Base-by-base conservation (phyloP, 495 filamentous ascomycete species). In the Tetracladium setigerum region DNA sequence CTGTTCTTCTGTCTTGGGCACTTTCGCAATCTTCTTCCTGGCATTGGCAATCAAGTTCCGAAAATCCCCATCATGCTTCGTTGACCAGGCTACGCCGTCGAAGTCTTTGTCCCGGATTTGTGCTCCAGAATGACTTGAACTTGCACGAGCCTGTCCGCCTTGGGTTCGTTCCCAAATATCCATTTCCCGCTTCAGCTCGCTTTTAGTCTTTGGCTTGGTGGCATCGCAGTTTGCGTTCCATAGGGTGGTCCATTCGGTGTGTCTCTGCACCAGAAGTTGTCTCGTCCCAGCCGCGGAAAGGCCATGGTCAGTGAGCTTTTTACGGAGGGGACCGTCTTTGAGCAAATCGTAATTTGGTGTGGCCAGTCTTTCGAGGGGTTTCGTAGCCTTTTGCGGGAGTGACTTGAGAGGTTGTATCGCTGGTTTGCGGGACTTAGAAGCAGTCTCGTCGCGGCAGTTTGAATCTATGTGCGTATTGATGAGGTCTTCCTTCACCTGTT, bases 201-300 rank as follows among this genome's bases (percentile, higher is more conserved):
- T 61, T 53, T 86, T 87, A 5, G 71, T 65, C 56, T 84, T 83
- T 1, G 87, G 88, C 4, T 63, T 67, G 44, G 72, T 76, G 2
- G 88, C 83, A 62, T 99, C 92, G 63, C 87, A 91, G 54, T 97
- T 97, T 12, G 94, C 87, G 61, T 99, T 99, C 83, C 87, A 96
- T 19, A 97, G 60, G 36, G 90, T 96, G 54, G 91, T 72, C 89
- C 89, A 99, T 66, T 99, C 92, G 1, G 76, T 86, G 54, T 97
- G 89, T 47, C 92, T 76, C 54, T 73, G 76, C 58, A 92, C 82
- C 19, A 97, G 63, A 7, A 87, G 67, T 34, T 71, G 68, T 34
- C 77, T 76, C 1, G 77, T 57, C 2, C 92, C 92, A 53, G 59
- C 66, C 5, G 76, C 71, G 0, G 88, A 83, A 41, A 99, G 78